phyloP scores from a whole-genome alignment of 2,329 filamentous ascomycete species.

The Mycosphaerelloides madeirae region DNA sequence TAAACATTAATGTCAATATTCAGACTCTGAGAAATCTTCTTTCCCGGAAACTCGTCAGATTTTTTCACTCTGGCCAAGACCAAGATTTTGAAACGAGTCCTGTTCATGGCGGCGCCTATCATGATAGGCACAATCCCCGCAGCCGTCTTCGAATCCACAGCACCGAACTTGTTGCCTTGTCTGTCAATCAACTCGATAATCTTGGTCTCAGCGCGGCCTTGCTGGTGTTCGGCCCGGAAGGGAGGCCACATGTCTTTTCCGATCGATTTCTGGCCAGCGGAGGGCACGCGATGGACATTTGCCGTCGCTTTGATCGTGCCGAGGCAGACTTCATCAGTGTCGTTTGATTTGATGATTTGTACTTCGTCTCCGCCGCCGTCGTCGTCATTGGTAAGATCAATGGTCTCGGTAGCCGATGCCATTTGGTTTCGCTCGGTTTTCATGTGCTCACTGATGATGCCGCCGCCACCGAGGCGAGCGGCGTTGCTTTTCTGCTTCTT shows the following conservation, averaged over 20 bases:
- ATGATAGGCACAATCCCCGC: conserved; percentile 66
- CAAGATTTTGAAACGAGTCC: conserved; percentile 66
- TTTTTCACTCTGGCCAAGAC: conserved; percentile 63
- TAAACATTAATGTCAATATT: conserved; percentile 72
- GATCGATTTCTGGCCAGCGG: conserved; percentile 7
- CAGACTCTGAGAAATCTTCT: conserved; percentile 57
- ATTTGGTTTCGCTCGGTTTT: conserved; percentile 54
- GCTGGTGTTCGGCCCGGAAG: conserved; percentile 67
- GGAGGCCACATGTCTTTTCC: conserved; percentile 54
- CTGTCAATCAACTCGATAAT: conserved; percentile 69
- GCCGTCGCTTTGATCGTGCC: conserved; percentile 21
- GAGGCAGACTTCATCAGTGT: conserved; percentile 25
- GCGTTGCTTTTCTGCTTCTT: conserved; percentile 43
- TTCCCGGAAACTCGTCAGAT: conserved; percentile 60
- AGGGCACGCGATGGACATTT: conserved; percentile 24
- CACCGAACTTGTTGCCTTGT: conserved; percentile 66
- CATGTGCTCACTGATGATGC: conserved; percentile 60
- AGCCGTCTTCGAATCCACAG: conserved; percentile 65
- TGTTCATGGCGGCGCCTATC: conserved; percentile 55
- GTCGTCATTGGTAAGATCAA: conserved; percentile 52
- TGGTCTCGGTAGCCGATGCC: conserved; percentile 20
- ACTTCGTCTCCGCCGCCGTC: conserved; percentile 12
- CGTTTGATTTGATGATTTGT: conserved; percentile 9
- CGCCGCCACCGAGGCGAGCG: conserved; percentile 49
- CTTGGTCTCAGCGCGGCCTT: conserved; percentile 41